Base-by-base conservation (phyloP, 2,329 filamentous ascomycete species). In the Periglandula ipomoeae region DNA sequence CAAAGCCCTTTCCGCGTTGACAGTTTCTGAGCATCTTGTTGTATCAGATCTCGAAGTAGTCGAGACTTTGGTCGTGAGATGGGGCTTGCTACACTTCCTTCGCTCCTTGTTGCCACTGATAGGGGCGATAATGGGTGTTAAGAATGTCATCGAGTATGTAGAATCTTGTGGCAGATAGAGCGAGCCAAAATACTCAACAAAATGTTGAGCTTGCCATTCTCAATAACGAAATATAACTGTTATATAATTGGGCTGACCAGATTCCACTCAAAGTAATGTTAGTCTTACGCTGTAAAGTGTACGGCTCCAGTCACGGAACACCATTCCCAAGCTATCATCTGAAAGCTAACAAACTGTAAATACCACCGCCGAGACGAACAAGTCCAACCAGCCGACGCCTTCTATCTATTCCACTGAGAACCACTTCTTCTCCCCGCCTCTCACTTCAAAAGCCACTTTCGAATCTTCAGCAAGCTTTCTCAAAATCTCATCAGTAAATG, bases 401-500 rank as follows among this genome's bases (percentile, higher is more conserved):
- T n/a, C n/a, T 2, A 15, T 11, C 17, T 42, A 19, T 27, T 44
- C 41, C 3, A 49, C 22, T 2, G 47, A 44, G 22, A 39, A 71
- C 70, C 70, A 73, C 50, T 58, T 65, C 56, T 65, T 70, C 37
- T 55, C 52, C 0, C 65, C 64, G 2, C 48, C 56, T 30, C 59
- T 56, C 3, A 70, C 47, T 49, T 68, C 54, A 55, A 73, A 73
- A 0, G 53, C 70, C 4, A 74, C 70, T 42, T 57, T 65, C 1
- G 63, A 59, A 52, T 73, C 70, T 38, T 65, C 69, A 0, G 69
- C 67, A 42, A 74, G 52, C 54, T 73, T 73, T 24, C 61, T 43
- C 27, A 74, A 49, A 0, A 71, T 61, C 55, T 73, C 67, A 0
- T 64, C 59, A n/a, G 65, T 65, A 42, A 71, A 70, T 0, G 71